phyloP scores from a whole-genome alignment of 305 asterid genomes.

The Fraxinus sp. region DNA sequence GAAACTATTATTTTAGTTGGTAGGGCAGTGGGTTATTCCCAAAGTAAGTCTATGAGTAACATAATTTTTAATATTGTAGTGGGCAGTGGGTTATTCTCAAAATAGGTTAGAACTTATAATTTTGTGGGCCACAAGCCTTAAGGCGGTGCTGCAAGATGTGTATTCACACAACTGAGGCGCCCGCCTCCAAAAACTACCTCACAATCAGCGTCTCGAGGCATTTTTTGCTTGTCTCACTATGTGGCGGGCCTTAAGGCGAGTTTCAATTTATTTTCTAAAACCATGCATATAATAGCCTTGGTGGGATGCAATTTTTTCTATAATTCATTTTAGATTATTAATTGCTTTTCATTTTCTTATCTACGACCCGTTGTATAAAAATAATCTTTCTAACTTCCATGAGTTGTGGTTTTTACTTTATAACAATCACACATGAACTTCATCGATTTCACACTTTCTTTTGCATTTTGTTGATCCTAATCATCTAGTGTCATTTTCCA shows the following conservation, averaged over 20 bases:
- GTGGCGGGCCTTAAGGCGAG: neutral
- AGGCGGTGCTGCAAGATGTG: neutral
- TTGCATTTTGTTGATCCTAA: conserved; percentile 28
- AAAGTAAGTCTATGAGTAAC: neutral
- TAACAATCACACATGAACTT: neutral
- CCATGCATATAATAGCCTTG: neutral
- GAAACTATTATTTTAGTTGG: neutral
- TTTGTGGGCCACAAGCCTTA: neutral
- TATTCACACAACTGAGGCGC: neutral
- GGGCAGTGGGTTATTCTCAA: neutral
- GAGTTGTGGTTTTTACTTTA: conserved; percentile 11
- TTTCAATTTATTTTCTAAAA: neutral
- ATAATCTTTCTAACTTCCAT: neutral
- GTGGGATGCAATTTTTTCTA: neutral
- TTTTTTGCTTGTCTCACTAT: neutral
- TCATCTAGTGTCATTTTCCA: conserved; percentile 36
- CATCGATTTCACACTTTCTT: neutral
- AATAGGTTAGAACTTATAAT: neutral
- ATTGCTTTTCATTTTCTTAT: neutral
- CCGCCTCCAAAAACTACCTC: neutral
- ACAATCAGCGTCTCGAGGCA: neutral
- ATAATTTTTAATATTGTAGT: neutral
- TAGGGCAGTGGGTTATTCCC: neutral
- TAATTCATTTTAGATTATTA: neutral
- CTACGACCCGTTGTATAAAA: neutral